Evolutionary conservation across 108 stramenopile genomes (phyloP), one percentile per base, ranked within the genome.

Genomic region (Stephanodiscus triporus): DNA sequence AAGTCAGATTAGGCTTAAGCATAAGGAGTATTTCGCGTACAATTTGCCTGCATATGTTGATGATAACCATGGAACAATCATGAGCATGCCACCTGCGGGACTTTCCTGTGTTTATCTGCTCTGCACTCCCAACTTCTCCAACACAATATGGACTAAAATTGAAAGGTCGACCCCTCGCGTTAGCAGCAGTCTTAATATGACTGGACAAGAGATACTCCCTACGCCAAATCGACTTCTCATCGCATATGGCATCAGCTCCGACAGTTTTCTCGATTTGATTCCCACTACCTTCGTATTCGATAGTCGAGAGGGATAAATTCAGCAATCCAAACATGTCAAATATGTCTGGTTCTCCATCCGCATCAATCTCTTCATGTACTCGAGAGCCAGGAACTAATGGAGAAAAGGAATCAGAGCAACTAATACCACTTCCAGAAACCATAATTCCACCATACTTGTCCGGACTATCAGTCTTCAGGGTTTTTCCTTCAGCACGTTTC

Each of bases 251-350:
- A 30, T 80, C 78, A 17, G 42, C 47, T 38, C 56, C 66, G 30
- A 77, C 72, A 4, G 73, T 83, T 10, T 75, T 68, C 47, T 79
- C 87, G 11, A 68, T 29, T 32, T 80, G 66, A 48, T 77, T 74
- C 36, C 90, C 88, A 48, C 67, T 78, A 22, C 94, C 91, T 73
- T 91, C 91, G 70, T 92, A 95, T 70, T 95, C 94, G 55, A 91
- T 73, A 11, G 94, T 95, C 19, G 78, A 70, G 10, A 95, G 63
- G 17, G 89, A 67, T 13, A 92, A 67, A 65, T 95, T 95, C 49
- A 95, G 57, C 30, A 95, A 68, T 42, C 86, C 81, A 62, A 92
- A 89, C 85, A 95, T 84, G 26, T 92, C 91, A 51, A 85, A 86
- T 32, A 95, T 85, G 62, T 86, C 86, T 17, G 90, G 81, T 24